Evolutionary conservation across 148 eudicot genomes (phyloP), one percentile per base, ranked within the genome.

Genomic region (Suaeda aralocaspica): DNA sequence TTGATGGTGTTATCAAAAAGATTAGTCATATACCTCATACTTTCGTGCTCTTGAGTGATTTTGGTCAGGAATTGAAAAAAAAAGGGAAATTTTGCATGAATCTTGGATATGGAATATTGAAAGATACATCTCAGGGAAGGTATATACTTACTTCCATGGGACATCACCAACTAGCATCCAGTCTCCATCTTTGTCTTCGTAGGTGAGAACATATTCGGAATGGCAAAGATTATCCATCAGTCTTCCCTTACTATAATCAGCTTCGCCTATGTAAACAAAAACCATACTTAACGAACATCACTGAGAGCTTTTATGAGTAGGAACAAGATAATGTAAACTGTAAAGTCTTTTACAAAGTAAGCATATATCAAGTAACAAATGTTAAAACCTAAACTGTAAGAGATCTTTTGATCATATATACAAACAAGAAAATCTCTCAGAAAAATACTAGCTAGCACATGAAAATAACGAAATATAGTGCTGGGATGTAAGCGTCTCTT

Each of bases 121-220:
- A n/a, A 30, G 29, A 64, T 41, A 56, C 53, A n/a, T 34, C 19
- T 34, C 29, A 42, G 42, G 66, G 64, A 59, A 6, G 16, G 11
- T 59, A 1, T 18, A 9, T 9, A 75, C 91, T 84, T 83, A 87
- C 91, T 83, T 79, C 91, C 91, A 87, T n/a, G 91, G 91, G 70
- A 87, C 88, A 72, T 87, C 91, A 13, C 91, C 91, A 41, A 87
- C 91, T 52, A 87, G 88, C 91, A 87, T 87, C 91, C 88, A 87
- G 57, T 87, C 91, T 63, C 87, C 87, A 42, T 87, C 88, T 50
- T 83, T 87, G 74, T 87, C 91, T 76, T 87, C 91, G 58, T 87
- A 87, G 16, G 88, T 83, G 13, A 87, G 87, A 60, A 85, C 91
- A 39, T 81, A 83, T 31, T 87, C 91, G 44, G 88, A 87, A 65